A percentile compares a stretch with the other conserved stretches of the same genome.
phyloP scores from a whole-genome alignment of 352 stramenopile genomes.

The Globisporangium ultimum region DNA sequence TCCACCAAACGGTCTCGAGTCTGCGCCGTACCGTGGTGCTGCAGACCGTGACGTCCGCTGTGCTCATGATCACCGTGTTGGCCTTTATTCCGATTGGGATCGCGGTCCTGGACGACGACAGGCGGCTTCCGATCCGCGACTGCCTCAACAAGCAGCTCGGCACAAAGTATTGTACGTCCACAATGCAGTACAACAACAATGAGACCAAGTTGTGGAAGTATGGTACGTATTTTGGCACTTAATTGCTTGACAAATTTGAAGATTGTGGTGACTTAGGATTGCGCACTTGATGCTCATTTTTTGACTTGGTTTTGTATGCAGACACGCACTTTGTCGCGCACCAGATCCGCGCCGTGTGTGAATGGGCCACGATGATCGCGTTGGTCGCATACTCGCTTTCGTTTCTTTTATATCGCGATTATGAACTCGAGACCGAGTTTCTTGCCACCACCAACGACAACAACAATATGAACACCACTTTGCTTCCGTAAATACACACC shows the following conservation, averaged over 20 bases:
- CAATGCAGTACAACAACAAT: constrained; percentile 26
- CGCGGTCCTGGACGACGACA: constrained; percentile 6
- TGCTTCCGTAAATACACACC: not conserved
- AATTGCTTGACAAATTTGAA: not conserved
- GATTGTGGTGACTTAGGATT: too few relatives aligned
- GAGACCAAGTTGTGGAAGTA: constrained; percentile 37
- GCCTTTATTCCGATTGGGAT: constrained; percentile 21
- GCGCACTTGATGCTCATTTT: not conserved
- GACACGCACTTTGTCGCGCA: constrained; percentile 24
- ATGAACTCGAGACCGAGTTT: constrained; percentile 5
- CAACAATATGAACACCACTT: not conserved
- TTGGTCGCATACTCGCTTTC: constrained; percentile 53
- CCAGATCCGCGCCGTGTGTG: constrained; percentile 38
- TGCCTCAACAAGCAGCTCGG: constrained; percentile 30
- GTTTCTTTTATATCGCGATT: constrained; percentile 24
- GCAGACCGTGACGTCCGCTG: constrained; percentile 18
- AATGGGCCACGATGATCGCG: constrained; percentile 46
- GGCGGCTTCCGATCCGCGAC: constrained; percentile 15
- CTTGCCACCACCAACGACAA: too few relatives aligned
- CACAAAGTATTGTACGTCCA: constrained; percentile 28
- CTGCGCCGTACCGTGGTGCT: constrained; percentile 18
- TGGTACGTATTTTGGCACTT: not conserved
- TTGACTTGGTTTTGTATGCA: constrained; percentile 2
- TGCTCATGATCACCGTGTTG: constrained; percentile 21
- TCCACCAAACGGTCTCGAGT: not conserved